phyloP scores from a whole-genome alignment of 352 stramenopile genomes.

The Elongisporangium prolatum region DNA sequence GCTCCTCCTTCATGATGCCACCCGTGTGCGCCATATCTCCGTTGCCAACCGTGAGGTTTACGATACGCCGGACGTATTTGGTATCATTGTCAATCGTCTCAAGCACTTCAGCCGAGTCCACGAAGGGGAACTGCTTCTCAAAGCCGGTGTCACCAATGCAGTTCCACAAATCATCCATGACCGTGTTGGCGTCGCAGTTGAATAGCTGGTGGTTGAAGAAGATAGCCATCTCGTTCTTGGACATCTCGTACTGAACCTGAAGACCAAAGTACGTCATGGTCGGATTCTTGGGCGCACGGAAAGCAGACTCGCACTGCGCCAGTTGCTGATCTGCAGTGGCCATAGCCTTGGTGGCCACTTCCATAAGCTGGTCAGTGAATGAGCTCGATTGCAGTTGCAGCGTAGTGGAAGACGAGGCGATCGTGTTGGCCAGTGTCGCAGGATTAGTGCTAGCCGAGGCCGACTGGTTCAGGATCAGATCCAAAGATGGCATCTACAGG shows the following conservation, averaged over 20 bases:
- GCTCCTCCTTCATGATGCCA: slow-evolving; percentile 83
- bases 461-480: slow-evolving; percentile 83
- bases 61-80: slow-evolving; percentile 78
- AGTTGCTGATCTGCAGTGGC: slow-evolving; percentile 54
- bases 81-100: slow-evolving; percentile 71
- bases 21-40: slow-evolving; percentile 56
- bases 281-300: slow-evolving; percentile 78
- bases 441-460: slow-evolving; percentile 54
- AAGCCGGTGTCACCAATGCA: slow-evolving; percentile 62
- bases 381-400: slow-evolving; percentile 74
- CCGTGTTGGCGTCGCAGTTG: slow-evolving; percentile 58
- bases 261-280: slow-evolving; percentile 89
- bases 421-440: slow-evolving; percentile 61
- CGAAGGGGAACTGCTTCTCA: slow-evolving; percentile 84
- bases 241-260: slow-evolving; percentile 87
- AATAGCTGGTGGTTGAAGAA: slow-evolving; percentile 85
- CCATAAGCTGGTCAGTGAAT: slow-evolving; percentile 74
- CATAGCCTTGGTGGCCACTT: slow-evolving; percentile 63
- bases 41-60: slow-evolving; percentile 78
- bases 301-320: slow-evolving; percentile 64
- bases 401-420: slow-evolving; percentile 43
- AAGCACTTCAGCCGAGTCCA: slow-evolving; percentile 63
- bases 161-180: slow-evolving; percentile 80
- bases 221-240: slow-evolving; percentile 83
- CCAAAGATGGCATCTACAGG: slow-evolving; percentile 67